Conservation (phyloP, 2,329 filamentous ascomycete genomes). For the Chrysosporium queenslandicum region DNA sequence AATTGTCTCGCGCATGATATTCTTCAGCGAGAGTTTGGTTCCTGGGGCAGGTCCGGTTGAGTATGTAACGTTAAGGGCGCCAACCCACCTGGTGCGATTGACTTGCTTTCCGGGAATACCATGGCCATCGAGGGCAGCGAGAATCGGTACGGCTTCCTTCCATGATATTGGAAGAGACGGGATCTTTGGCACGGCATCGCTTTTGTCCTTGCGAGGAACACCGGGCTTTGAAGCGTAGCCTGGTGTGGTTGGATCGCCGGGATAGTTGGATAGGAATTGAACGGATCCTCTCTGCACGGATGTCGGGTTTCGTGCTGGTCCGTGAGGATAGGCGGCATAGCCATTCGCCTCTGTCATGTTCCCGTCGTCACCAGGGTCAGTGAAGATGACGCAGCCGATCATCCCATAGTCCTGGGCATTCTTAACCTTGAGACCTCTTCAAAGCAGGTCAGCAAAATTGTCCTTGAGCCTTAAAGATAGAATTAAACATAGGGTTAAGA, state of each 20-base stretch:
- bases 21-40: conserved; percentile 21
- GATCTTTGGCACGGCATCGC: conserved; percentile 25
- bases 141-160: conserved; percentile 25
- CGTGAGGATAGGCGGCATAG: conserved; percentile 34
- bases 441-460: neutral
- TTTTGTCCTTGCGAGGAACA: conserved; percentile 23
- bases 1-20: conserved; percentile 20
- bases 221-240: conserved; percentile 27
- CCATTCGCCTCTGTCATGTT: conserved; percentile 41
- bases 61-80: conserved; percentile 27
- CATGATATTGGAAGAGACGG: conserved; percentile 27
- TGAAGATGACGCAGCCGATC: conserved; percentile 39
- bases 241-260: conserved; percentile 24
- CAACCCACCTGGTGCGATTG: conserved; percentile 27
- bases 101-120: conserved; percentile 25
- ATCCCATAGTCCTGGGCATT: conserved; percentile 39
- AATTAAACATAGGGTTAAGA: neutral
- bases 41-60: conserved; percentile 24
- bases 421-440: conserved; percentile 40
- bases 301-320: conserved; percentile 38
- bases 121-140: conserved; percentile 27
- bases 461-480: neutral
- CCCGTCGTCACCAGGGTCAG: conserved; percentile 39
- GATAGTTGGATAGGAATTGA: conserved; percentile 24
- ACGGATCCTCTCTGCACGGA: conserved; percentile 40